Base-by-base conservation (phyloP, 2,329 filamentous ascomycete species). In the Bipolaris zeicola region DNA sequence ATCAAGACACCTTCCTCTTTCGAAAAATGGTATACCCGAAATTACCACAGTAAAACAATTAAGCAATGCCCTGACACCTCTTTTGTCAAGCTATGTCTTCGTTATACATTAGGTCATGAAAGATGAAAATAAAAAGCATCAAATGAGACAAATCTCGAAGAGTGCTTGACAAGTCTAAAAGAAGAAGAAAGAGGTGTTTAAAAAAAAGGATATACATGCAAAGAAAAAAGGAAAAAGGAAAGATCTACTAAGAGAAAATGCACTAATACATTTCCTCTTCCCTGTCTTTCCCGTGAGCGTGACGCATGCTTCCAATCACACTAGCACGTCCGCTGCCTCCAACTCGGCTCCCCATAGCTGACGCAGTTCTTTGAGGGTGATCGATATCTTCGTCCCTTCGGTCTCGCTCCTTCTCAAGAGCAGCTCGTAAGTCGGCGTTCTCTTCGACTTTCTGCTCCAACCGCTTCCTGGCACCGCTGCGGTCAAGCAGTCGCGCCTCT, bases 401-500 rank as follows among this genome's bases (percentile, higher is more conserved):
- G 28, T 75, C 73, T 41, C 80, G 77, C 68, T 86, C 85, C 57
- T 83, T 75, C 67, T 87, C 87, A 55, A 92, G 77, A 76, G 87
- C 83, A 14, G 83, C 82, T 55, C 85, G 81, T 58, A 95, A 77
- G 63, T 90, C 86, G 63, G 88, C 84, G 70, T 92, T 92, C 78
- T 92, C 89, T 51, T 83, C 80, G 71, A 88, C 85, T n/a, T 89
- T 83, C 59, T 92, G 89, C 56, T 92, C 88, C 0, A 96, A 78
- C 50, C 94, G 82, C 78, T 92, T 89, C 52, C 91, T 81, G 26
- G 94, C 94, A 22, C 92, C 92, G 45, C 85, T 89, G 3, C 95
- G 86, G 77, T 99, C 95, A 55, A 96, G 81, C 50, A 96, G 81
- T 42, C 95, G 81, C 1, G 88, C 92, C 76, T 98, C 95, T 13